Conservation (phyloP, 495 filamentous ascomycete genomes). For the Aspergillus kassunensis region DNA sequence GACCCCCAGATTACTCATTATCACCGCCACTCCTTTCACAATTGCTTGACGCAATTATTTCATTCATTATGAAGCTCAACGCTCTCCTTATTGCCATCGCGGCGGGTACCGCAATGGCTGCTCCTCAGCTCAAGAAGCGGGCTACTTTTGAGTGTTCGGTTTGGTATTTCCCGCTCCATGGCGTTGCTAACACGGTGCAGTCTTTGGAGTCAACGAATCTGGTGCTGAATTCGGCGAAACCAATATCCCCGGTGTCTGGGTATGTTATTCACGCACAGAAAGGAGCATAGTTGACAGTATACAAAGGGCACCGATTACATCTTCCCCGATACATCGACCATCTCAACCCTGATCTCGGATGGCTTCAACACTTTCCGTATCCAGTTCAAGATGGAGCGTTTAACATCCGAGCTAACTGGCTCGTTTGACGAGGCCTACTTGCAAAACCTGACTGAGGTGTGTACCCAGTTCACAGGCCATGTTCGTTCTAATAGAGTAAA, state of each 20-base stretch:
- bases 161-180: conserved; percentile 12
- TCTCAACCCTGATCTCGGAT: conserved; percentile 55
- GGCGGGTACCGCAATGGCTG: conserved; percentile 25
- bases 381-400: conserved; percentile 67
- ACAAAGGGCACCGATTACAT: conserved; percentile 50
- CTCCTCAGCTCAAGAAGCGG: conserved; percentile 17
- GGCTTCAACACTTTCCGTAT: conserved; percentile 71
- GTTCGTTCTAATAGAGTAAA: neutral
- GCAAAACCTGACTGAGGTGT: conserved; percentile 39
- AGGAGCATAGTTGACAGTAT: neutral
- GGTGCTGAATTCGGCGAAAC: conserved; percentile 49
- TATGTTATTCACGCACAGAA: neutral
- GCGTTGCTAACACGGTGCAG: conserved; percentile 26
- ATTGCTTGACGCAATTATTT: neutral
- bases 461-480: conserved; percentile 6
- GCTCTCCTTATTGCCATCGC: conserved; percentile 23
- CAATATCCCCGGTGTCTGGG: conserved; percentile 46
- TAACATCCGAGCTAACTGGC: conserved; percentile 48
- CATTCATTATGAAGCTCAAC: conserved; percentile 26
- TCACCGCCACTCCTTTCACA: neutral
- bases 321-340: conserved; percentile 53
- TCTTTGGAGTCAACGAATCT: conserved; percentile 36
- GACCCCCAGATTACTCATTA: neutral
- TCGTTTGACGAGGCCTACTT: conserved; percentile 39
- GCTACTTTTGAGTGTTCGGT: neutral